Percentiles rank a stretch among this genome's conserved stretches.
These are phyloP conservation scores for Verbena officinalis DNA, from an alignment of 257 asterid genomes.

Conservation along the genomic window DNA sequence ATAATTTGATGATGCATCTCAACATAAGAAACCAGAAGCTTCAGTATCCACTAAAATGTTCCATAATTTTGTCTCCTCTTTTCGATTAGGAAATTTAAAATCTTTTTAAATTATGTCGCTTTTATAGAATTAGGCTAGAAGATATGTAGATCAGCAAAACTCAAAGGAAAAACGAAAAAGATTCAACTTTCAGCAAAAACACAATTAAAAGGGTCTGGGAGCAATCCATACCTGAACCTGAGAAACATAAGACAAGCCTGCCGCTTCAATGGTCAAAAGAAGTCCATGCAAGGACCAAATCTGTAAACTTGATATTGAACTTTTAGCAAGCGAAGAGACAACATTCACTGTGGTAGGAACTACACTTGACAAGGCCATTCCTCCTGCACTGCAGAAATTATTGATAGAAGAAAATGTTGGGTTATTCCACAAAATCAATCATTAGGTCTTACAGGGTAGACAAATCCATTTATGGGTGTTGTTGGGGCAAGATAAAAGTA, in stretches of 20 bases:
- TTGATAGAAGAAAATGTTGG: slow-evolving; percentile 34
- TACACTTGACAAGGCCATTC: slow-evolving; percentile 97
- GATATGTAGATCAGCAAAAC: slow-evolving; percentile 18
- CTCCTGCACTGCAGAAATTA: slow-evolving; percentile 93
- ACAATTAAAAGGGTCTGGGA: slow-evolving; percentile 9
- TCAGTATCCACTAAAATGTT: slow-evolving; percentile 13
- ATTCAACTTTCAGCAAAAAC: slow-evolving; percentile 14
- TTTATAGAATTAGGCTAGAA: slow-evolving; percentile 19
- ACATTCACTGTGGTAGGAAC: slow-evolving; percentile 92
- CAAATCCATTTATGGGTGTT: slow-evolving; percentile 15
- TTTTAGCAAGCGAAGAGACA: slow-evolving; percentile 80
- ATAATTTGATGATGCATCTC: slow-evolving; percentile 21
- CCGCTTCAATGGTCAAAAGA: slow-evolving; percentile 96
- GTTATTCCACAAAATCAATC: slow-evolving; percentile 18
- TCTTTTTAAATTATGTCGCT: slow-evolving; percentile 2
- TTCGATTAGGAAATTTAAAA: background rate
- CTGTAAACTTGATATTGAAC: slow-evolving; percentile 71
- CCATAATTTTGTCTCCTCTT: background rate
- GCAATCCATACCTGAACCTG: slow-evolving; percentile 86
- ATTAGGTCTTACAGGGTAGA: slow-evolving; percentile 15
- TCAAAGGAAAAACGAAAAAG: background rate
- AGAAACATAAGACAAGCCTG: slow-evolving; percentile 92
- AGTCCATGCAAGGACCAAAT: slow-evolving; percentile 99
- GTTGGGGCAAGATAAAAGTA: slow-evolving; percentile 19
- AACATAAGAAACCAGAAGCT: slow-evolving; percentile 19